Conservation (phyloP, 495 filamentous ascomycete species). For the Tuber melanosporum region DNA sequence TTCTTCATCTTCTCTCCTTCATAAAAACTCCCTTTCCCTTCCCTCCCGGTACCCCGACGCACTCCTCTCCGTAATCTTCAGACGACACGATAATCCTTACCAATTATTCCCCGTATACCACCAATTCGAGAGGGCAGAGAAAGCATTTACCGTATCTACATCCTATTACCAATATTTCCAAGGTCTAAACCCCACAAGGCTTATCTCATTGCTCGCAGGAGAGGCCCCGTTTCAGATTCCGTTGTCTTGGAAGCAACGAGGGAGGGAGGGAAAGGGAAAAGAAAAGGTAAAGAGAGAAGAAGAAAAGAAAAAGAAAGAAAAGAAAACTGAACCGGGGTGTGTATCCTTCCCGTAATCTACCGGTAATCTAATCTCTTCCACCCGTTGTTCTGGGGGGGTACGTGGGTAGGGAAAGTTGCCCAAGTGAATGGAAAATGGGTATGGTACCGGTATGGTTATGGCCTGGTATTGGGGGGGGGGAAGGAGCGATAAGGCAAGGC, state of each 20-base stretch:
- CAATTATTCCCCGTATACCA: neutral
- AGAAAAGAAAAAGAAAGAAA: neutral
- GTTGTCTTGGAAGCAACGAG: neutral
- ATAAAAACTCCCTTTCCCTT: constrained; percentile 7
- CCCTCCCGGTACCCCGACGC: neutral
- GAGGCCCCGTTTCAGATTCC: neutral
- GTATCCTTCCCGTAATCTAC: neutral
- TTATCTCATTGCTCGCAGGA: constrained; percentile 7
- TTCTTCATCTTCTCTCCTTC: neutral
- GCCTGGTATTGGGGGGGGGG: neutral
- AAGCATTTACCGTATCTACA: neutral
- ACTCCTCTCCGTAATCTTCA: neutral
- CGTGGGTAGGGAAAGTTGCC: neutral
- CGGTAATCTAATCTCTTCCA: neutral
- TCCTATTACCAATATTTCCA: neutral
- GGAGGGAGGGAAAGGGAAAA: neutral
- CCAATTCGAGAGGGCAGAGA: neutral
- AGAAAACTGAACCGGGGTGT: neutral
- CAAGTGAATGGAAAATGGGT: neutral
- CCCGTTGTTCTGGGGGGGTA: neutral
- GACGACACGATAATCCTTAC: neutral
- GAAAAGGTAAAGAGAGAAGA: neutral
- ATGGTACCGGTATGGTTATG: neutral
- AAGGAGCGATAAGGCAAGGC: neutral
- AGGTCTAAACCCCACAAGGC: neutral